These are phyloP conservation scores for Fusarium oligoseptatum DNA, from an alignment of 2,329 filamentous ascomycete species.

Conservation along the genomic window DNA sequence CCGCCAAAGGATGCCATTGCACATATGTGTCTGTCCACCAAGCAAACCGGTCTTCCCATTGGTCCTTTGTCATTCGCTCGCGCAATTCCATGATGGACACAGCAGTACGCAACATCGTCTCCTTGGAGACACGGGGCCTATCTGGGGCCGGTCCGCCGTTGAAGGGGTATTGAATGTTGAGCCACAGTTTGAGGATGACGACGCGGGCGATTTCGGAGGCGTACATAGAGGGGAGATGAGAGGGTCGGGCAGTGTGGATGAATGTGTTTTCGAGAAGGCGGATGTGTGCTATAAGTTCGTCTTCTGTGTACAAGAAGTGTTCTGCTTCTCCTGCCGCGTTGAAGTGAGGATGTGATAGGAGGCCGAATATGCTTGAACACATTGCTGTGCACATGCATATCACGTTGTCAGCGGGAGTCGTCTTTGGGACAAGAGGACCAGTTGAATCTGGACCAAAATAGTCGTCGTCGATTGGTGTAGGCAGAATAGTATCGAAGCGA, in stretches of 20 bases:
- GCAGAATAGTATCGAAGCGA: conserved; percentile 62
- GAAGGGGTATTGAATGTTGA: conserved; percentile 60
- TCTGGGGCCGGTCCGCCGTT: conserved; percentile 48
- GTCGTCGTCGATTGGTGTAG: conserved; percentile 67
- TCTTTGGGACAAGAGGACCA: conserved; percentile 51
- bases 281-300: conserved; percentile 56
- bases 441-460: conserved; percentile 59
- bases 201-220: conserved; percentile 57
- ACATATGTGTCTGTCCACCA: conserved; percentile 66
- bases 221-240: conserved; percentile 52
- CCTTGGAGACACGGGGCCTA: conserved; percentile 52
- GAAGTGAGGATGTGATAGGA: conserved; percentile 53
- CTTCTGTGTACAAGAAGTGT: conserved; percentile 49
- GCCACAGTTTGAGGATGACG: conserved; percentile 62
- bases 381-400: conserved; percentile 56
- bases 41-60: conserved; percentile 54
- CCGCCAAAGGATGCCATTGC: conserved; percentile 68
- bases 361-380: conserved; percentile 57
- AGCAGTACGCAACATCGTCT: conserved; percentile 61
- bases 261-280: conserved; percentile 56
- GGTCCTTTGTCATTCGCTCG: conserved; percentile 50
- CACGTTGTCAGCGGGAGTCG: conserved; percentile 57
- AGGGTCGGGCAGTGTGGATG: conserved; percentile 51
- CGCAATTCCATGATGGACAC: conserved; percentile 61
- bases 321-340: conserved; percentile 33